Percentiles rank a stretch among this genome's conserved stretches.
Evolutionary conservation across 352 stramenopile species (phyloP).

Genomic region (Phytopythium mirpurense): DNA sequence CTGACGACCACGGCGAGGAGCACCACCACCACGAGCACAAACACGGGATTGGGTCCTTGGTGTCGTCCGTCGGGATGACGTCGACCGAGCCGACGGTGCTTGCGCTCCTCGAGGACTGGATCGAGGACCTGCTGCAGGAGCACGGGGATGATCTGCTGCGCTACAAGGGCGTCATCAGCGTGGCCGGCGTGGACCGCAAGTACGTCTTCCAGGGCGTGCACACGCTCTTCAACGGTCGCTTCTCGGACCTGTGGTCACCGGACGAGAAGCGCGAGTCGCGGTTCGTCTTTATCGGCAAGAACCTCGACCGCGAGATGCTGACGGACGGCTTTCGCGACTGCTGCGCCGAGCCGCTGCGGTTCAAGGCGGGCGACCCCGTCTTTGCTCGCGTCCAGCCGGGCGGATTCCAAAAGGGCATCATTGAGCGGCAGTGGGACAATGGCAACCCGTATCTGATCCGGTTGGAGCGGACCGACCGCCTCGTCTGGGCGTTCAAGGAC

Average conservation of each 20-base stretch:
- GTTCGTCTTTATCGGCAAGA: constrained; percentile 95
- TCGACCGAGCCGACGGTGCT: constrained; percentile 67
- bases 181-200: constrained; percentile 90
- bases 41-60: constrained; percentile 33
- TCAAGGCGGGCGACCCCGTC: constrained; percentile 37
- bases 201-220: constrained; percentile 97
- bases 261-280: constrained; percentile 82
- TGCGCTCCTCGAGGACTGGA: constrained; percentile 94
- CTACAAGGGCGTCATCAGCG: constrained; percentile 92
- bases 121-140: constrained; percentile 89
- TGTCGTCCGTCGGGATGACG: constrained; percentile 38
- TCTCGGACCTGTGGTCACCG: constrained; percentile 77
- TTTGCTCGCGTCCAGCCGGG: constrained; percentile 27
- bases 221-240: constrained; percentile 93
- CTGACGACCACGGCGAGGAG: not conserved
- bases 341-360: constrained; percentile 27
- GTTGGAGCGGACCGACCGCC: constrained; percentile 23
- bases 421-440: constrained; percentile 46
- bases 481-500: constrained; percentile 43
- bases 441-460: constrained; percentile 46
- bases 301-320: constrained; percentile 65
- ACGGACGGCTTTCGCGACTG: constrained; percentile 39
- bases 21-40: constrained; percentile 22
- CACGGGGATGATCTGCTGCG: constrained; percentile 90
- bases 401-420: constrained; percentile 29